Evolutionary conservation across 2,329 filamentous ascomycete genomes (phyloP).

Genomic region (Xenoacremonium recifei): DNA sequence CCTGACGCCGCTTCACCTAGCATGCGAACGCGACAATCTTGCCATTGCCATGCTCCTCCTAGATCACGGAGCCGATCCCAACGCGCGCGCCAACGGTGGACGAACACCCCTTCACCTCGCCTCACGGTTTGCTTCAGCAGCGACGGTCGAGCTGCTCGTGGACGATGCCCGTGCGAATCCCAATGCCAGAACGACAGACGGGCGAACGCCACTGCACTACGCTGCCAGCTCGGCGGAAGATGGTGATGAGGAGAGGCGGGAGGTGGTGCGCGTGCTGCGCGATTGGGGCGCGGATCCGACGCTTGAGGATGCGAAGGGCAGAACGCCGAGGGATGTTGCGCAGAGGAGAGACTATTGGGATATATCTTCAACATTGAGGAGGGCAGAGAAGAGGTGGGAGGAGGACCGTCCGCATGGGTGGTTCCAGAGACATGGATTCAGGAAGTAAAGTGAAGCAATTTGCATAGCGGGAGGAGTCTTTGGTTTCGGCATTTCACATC

Average conservation of each 20-base stretch:
- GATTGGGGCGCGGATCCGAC: constrained; percentile 30
- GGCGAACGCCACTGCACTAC: constrained; percentile 32
- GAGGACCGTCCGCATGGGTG: constrained; percentile 28
- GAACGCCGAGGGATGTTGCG: constrained; percentile 30
- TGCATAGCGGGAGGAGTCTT: not conserved
- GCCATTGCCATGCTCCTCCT: constrained; percentile 33
- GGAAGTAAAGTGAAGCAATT: constrained; percentile 10
- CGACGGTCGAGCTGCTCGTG: constrained; percentile 30
- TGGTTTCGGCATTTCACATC: too few relatives aligned
- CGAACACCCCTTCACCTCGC: constrained; percentile 32
- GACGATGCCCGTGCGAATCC: constrained; percentile 29
- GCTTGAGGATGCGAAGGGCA: constrained; percentile 22
- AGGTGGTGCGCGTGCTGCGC: constrained; percentile 28
- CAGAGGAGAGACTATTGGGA: constrained; percentile 32
- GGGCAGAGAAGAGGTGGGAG: constrained; percentile 33
- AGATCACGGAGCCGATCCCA: constrained; percentile 25
- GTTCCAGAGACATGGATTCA: constrained; percentile 27
- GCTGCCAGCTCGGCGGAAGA: constrained; percentile 29
- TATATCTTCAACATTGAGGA: constrained; percentile 29
- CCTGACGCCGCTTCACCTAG: constrained; percentile 30
- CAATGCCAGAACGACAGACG: constrained; percentile 27
- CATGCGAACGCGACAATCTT: constrained; percentile 30
- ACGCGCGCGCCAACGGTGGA: constrained; percentile 27
- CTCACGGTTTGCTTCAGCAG: constrained; percentile 26
- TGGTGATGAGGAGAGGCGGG: constrained; percentile 29